Percentiles rank a stretch among this genome's conserved stretches.
phyloP scores from a whole-genome alignment of 768 basidiomycete species.

The Boletus rex-veris region DNA sequence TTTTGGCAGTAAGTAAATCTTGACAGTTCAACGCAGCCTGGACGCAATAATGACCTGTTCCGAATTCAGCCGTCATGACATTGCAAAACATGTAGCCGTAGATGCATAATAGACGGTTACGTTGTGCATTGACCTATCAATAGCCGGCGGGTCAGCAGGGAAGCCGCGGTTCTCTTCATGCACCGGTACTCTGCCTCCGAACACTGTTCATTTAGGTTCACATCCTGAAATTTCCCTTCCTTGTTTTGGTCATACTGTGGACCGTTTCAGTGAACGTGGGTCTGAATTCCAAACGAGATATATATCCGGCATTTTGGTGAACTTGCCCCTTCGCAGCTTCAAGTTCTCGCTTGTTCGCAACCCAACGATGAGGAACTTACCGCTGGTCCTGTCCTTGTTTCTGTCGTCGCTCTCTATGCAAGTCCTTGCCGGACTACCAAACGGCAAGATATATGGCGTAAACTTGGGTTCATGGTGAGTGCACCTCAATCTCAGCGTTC shows the following conservation, averaged over 20 bases:
- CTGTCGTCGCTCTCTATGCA: constrained; percentile 15
- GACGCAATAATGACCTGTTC: too few relatives aligned
- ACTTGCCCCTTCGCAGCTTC: not conserved
- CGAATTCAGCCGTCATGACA: not conserved
- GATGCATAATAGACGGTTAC: not conserved
- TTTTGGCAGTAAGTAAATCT: too few relatives aligned
- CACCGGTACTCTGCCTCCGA: not conserved
- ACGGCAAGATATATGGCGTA: constrained; percentile 61
- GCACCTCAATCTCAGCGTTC: not conserved
- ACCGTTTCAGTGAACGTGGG: not conserved
- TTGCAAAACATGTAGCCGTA: not conserved
- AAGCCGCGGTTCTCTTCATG: not conserved
- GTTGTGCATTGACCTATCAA: not conserved
- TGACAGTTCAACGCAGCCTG: too few relatives aligned
- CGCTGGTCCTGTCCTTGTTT: constrained; percentile 12
- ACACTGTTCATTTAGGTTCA: not conserved
- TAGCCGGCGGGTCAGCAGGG: constrained; percentile 6
- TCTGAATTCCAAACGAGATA: not conserved
- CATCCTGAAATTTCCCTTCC: not conserved
- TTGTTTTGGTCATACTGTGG: constrained; percentile 1
- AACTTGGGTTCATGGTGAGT: constrained; percentile 65
- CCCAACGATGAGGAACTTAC: constrained; percentile 19
- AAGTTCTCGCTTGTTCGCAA: not conserved
- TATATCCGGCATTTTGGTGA: constrained; percentile 4
- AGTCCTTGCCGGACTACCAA: constrained; percentile 20